Percentiles rank a stretch among this genome's conserved stretches.
Conservation (phyloP, 495 filamentous ascomycete genomes). For the Aspergillus steynii region DNA sequence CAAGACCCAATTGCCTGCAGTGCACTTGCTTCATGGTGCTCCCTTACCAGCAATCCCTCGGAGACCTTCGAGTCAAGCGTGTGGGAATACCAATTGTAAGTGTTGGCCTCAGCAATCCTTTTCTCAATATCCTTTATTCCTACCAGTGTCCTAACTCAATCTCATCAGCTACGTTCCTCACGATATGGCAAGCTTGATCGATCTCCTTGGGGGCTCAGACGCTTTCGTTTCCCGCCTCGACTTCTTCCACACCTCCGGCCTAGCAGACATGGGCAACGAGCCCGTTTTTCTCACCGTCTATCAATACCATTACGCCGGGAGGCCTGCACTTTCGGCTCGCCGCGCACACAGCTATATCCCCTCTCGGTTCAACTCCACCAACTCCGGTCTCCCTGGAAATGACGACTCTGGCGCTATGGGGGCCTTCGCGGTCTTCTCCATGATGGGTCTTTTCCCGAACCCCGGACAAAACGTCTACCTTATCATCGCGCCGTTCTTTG, state of each 20-base stretch:
- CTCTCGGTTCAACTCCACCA: slow-evolving; percentile 40
- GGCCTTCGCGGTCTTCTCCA: slow-evolving; percentile 57
- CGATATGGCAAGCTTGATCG: slow-evolving; percentile 64
- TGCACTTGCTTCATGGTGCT: slow-evolving; percentile 52
- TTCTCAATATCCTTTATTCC: slow-evolving; percentile 23
- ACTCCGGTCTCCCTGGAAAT: slow-evolving; percentile 57
- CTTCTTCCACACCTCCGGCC: slow-evolving; percentile 56
- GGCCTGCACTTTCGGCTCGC: slow-evolving; percentile 56
- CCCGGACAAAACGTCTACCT: slow-evolving; percentile 58
- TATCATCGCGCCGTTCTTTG: slow-evolving; percentile 58
- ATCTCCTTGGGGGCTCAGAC: slow-evolving; percentile 56
- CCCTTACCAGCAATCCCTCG: slow-evolving; percentile 55
- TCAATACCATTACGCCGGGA: slow-evolving; percentile 71
- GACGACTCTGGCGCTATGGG: slow-evolving; percentile 64
- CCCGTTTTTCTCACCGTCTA: slow-evolving; percentile 69
- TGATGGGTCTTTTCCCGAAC: slow-evolving; percentile 62
- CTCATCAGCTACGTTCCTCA: slow-evolving; percentile 63
- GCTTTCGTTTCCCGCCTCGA: slow-evolving; percentile 63
- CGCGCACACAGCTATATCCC: slow-evolving; percentile 48
- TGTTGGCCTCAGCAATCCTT: background rate
- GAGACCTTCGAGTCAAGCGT: slow-evolving; percentile 68
- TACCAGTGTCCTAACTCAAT: slow-evolving; percentile 33
- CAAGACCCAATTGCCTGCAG: slow-evolving; percentile 60
- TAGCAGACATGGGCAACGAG: slow-evolving; percentile 70
- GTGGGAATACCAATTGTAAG: slow-evolving; percentile 71